phyloP scores from a whole-genome alignment of 2,329 filamentous ascomycete species.

The Coniochaeta sp. region DNA sequence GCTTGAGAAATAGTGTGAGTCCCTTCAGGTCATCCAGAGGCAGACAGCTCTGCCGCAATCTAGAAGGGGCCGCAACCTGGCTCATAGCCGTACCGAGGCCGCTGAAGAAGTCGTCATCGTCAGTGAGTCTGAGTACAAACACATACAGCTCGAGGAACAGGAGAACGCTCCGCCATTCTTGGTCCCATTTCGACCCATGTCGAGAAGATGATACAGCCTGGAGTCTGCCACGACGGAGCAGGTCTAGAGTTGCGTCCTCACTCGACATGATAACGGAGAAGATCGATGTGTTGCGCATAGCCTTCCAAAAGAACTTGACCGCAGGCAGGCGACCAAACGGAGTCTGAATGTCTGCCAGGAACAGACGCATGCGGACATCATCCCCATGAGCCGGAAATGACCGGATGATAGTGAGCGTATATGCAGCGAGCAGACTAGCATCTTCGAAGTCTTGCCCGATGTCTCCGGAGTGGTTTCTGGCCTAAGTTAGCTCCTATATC shows the following conservation, averaged over 20 bases:
- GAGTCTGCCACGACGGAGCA: slow-evolving; percentile 14
- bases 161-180: slow-evolving; percentile 83
- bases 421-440: slow-evolving; percentile 72
- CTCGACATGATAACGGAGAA: slow-evolving; percentile 24
- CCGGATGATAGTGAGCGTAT: slow-evolving; percentile 75
- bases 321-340: slow-evolving; percentile 45
- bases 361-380: slow-evolving; percentile 92
- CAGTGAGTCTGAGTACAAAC: slow-evolving; percentile 85
- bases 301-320: slow-evolving; percentile 79
- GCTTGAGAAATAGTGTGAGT: slow-evolving; percentile 80
- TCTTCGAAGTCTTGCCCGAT: slow-evolving; percentile 38
- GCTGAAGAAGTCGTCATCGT: slow-evolving; percentile 91
- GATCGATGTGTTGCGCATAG: slow-evolving; percentile 35
- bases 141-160: slow-evolving; percentile 92
- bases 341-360: slow-evolving; percentile 59
- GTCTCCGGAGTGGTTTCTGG: slow-evolving; percentile 18
- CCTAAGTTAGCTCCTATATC: slow-evolving; percentile 10
- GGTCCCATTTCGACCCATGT: slow-evolving; percentile 31
- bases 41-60: slow-evolving; percentile 57
- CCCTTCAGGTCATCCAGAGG: slow-evolving; percentile 62
- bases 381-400: slow-evolving; percentile 78
- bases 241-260: slow-evolving; percentile 18
- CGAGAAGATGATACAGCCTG: slow-evolving; percentile 6
- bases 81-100: slow-evolving; percentile 30
- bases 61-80: slow-evolving; percentile 33